These are phyloP conservation scores for Ustilago trichophora DNA, from an alignment of 1,284 basidiomycete species.

Conservation along the genomic window DNA sequence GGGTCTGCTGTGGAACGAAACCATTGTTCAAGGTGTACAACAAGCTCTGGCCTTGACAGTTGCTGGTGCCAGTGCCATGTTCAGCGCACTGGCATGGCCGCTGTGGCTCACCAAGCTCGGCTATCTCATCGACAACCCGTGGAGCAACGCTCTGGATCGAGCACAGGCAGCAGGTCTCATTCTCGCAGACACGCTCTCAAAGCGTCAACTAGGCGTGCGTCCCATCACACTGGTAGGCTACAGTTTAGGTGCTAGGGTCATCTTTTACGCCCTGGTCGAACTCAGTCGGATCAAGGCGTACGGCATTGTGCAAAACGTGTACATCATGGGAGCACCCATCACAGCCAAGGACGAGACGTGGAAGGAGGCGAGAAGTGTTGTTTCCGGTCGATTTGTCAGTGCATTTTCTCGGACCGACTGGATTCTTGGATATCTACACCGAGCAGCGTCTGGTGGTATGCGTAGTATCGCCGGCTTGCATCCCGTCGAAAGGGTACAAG, in stretches of 20 bases:
- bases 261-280: constrained; percentile 63
- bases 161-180: constrained; percentile 63
- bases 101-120: constrained; percentile 65
- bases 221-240: constrained; percentile 65
- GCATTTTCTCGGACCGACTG: constrained; percentile 64
- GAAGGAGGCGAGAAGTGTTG: constrained; percentile 59
- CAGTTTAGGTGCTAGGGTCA: constrained; percentile 63
- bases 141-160: constrained; percentile 65
- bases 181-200: constrained; percentile 59
- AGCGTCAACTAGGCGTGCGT: constrained; percentile 64
- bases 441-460: constrained; percentile 64
- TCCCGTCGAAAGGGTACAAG: constrained; percentile 61
- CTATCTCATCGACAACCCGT: constrained; percentile 66
- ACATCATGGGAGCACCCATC: constrained; percentile 64
- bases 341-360: constrained; percentile 61
- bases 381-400: constrained; percentile 65
- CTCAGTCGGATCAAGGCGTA: constrained; percentile 61
- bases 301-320: constrained; percentile 65
- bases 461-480: constrained; percentile 63
- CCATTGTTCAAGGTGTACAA: constrained; percentile 64
- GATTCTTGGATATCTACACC: constrained; percentile 65
- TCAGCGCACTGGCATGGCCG: constrained; percentile 63
- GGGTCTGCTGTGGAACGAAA: constrained; percentile 65
- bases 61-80: constrained; percentile 58
- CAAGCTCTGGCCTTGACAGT: constrained; percentile 63